phyloP scores from a whole-genome alignment of 345 rosid species.

The Populus ilicifolia region DNA sequence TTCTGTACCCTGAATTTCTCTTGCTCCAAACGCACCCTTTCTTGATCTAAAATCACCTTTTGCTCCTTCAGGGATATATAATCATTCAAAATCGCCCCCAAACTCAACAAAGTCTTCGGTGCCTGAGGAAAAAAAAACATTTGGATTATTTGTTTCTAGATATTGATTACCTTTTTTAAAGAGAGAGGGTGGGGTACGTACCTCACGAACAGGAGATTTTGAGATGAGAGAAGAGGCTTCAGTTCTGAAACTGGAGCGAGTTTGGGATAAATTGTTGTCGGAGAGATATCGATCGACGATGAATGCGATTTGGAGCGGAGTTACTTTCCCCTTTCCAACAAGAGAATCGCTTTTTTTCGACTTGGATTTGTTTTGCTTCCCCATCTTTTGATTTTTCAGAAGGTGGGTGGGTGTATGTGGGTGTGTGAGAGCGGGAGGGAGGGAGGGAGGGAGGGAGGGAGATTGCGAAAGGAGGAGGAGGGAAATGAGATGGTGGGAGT shows the following conservation, averaged over 20 bases:
- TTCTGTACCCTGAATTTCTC: constrained; percentile 62
- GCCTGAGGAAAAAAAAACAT: constrained; percentile 33
- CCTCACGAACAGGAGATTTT: constrained; percentile 63
- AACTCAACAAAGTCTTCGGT: constrained; percentile 67
- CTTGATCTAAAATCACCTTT: constrained; percentile 59
- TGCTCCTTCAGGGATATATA: constrained; percentile 67
- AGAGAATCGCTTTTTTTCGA: constrained; percentile 23
- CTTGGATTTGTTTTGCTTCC: constrained; percentile 45
- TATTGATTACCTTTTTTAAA: background rate
- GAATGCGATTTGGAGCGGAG: constrained; percentile 74
- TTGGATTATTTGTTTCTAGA: background rate
- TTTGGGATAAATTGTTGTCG: constrained; percentile 56
- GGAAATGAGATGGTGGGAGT: background rate
- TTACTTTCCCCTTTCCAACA: constrained; percentile 64
- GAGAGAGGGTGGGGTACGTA: background rate
- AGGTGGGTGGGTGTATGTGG: too few species aligned
- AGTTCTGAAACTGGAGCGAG: constrained; percentile 48
- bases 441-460: background rate
- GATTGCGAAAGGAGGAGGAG: too few species aligned
- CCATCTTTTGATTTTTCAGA: constrained; percentile 29
- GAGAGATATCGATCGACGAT: constrained; percentile 79
- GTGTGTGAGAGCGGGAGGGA: too few species aligned
- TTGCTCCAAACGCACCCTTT: constrained; percentile 51
- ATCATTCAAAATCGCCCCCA: constrained; percentile 60
- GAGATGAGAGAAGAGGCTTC: constrained; percentile 76